Base-by-base conservation (phyloP, 2,329 filamentous ascomycete genomes). In the Penicillium sp. region DNA sequence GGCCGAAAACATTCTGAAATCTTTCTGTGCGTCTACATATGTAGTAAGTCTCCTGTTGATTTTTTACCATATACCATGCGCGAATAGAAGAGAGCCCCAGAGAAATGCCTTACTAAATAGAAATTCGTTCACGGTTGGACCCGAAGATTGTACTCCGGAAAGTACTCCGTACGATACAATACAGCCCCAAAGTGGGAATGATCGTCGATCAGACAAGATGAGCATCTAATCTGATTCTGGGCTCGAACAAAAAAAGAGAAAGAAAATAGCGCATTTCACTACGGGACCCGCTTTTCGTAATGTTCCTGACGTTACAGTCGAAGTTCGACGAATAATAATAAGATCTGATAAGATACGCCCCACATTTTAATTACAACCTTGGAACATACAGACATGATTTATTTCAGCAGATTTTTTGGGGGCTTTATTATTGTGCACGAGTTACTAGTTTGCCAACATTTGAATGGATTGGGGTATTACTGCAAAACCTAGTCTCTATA, bases 161-260 rank as follows among this genome's bases (percentile, higher is more conserved):
- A 20, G 42, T 32, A 22, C 29, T 4, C 10, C 9, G 29, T 29
- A 29, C 31, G 39, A 20, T 40, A 44, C n/a, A 32, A 34, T 55
- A 54, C 51, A 53, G 47, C 42, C 46, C 57, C 31, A 51, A 50
- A 57, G n/a, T 31, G 10, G 34, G 3, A 37, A 8, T 9, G 46
- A 52, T 42, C 11, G 1, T 14, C 43, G 52, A 66, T 69, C 64
- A 61, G 65, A 69, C 66, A 67, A 67, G 67, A 67, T 70, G 38
- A 43, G 51, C 49, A 65, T 68, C 62, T 68, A 69, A 70, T 69
- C 69, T 66, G 63, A 69, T 70, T 61, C 53, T 32, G 29, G 40
- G 52, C 24, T 22, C 43, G 29, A 43, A n/a, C 5, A 7, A n/a
- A 34, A 16, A 34, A 43, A 40, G 46, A 35, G 51, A 59, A 50